Base-by-base conservation (phyloP, 306 rosid genomes). In the Cucurbita moschata region DNA sequence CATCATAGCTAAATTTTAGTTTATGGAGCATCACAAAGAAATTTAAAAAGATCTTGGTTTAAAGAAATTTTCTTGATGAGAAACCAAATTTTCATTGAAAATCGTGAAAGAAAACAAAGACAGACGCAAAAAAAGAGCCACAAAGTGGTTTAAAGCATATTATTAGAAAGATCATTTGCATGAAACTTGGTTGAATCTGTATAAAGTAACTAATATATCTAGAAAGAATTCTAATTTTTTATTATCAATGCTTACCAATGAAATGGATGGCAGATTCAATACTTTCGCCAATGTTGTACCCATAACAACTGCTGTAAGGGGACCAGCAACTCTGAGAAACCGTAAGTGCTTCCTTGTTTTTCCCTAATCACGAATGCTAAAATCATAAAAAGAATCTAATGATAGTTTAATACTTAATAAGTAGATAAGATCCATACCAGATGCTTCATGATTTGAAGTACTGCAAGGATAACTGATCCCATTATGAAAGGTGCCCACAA, bases 281-380 rank as follows among this genome's bases (percentile, higher is more conserved):
- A 86, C 52, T 83, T 90, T 89, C 55, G 65, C 92, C 73, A 94
- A 77, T 59, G 59, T 15, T 59, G 96, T 87, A 65, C 98, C 98
- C 71, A 67, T 50, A 77, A 90, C 86, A 37, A 94, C 89, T 73
- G 92, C 96, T 58, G 98, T 94, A 77, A 94, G 92, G 78, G 98
- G 98, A 76, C 97, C 98, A 59, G 88, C 78, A 47, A 96, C 98
- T 88, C 98, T 89, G 71, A 94, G 83, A 87, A 89, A 87, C 61
- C 96, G 84, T 80, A 94, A 80, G 80, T 77, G 76, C 88, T 94
- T 94, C 84, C 95, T 88, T 3, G 97, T 60, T 81, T 94, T 94
- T 50, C 98, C 98, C 98, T 94, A 81, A 57, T 82, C 62, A 75
- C 67, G 75, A 69, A 81, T 73, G 47, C 76, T 38, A 79, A 79